These are phyloP conservation scores for Helichrysum umbraculigerum DNA, from an alignment of 129 eudicot genomes.

Conservation along the genomic window DNA sequence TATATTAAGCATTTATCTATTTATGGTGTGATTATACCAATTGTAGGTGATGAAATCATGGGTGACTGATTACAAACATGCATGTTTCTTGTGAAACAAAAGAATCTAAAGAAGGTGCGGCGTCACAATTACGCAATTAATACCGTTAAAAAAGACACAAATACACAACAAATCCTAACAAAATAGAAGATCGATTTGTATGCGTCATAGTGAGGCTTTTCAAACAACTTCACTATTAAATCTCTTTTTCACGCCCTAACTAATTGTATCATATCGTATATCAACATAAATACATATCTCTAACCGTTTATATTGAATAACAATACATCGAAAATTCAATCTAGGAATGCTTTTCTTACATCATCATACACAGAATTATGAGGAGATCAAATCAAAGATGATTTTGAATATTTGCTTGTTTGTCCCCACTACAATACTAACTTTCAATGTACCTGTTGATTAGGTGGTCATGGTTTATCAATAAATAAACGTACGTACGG, in stretches of 20 bases:
- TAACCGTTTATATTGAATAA: background rate
- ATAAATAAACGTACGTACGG: background rate
- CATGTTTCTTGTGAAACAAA: background rate
- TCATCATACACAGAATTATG: background rate
- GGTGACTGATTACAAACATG: background rate
- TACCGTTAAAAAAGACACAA: background rate
- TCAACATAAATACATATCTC: background rate
- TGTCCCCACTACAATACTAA: constrained; percentile 13
- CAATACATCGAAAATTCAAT: background rate
- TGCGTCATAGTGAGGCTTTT: constrained; percentile 12
- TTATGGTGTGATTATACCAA: background rate
- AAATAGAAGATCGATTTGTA: background rate
- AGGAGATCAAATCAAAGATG: constrained; percentile 17
- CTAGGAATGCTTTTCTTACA: constrained; percentile 13
- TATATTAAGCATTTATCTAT: background rate
- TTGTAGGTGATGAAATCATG: background rate
- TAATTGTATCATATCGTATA: background rate
- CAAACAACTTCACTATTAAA: background rate
- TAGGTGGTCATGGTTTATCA: constrained; percentile 11
- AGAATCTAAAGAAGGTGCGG: background rate
- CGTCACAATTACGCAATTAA: background rate
- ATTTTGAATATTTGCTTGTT: constrained; percentile 5
- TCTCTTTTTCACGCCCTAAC: background rate
- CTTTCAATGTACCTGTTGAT: background rate
- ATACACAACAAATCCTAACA: background rate